phyloP scores from a whole-genome alignment of 768 basidiomycete species.

The Termitomyces sp. region DNA sequence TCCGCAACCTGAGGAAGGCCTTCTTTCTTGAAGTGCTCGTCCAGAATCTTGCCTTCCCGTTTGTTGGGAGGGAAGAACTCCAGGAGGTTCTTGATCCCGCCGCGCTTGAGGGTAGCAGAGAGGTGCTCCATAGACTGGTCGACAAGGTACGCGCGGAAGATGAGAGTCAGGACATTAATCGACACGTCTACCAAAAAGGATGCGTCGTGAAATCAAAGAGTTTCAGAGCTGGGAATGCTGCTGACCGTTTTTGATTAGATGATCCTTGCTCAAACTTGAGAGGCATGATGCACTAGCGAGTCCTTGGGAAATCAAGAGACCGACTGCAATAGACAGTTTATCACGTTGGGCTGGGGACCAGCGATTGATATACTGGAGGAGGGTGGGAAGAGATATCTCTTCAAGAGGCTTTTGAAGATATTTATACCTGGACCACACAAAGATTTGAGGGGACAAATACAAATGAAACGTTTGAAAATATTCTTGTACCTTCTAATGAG shows the following conservation, averaged over 20 bases:
- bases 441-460: not conserved
- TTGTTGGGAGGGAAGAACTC: constrained; percentile 85
- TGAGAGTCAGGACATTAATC: constrained; percentile 63
- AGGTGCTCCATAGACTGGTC: constrained; percentile 91
- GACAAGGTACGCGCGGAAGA: constrained; percentile 77
- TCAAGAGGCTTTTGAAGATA: constrained; percentile 98
- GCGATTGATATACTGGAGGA: constrained; percentile 86
- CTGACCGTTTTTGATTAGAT: constrained; percentile 90
- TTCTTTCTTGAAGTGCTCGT: constrained; percentile 82
- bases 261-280: constrained; percentile 83
- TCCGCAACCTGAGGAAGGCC: constrained; percentile 78
- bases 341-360: constrained; percentile 75
- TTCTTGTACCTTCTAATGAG: constrained; percentile 80
- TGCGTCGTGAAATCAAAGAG: not conserved
- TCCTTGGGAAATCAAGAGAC: constrained; percentile 80
- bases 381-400: constrained; percentile 69
- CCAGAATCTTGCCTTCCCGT: constrained; percentile 66
- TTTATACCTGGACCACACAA: constrained; percentile 69
- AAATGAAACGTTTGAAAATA: not conserved
- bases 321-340: constrained; percentile 78
- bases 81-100: constrained; percentile 80
- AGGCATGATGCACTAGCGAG: constrained; percentile 75
- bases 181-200: constrained; percentile 55
- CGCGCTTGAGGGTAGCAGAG: constrained; percentile 72
- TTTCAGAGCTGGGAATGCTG: not conserved